Evolutionary conservation across 305 asterid genomes (phyloP).

Genomic region (Coffea humblotiana): DNA sequence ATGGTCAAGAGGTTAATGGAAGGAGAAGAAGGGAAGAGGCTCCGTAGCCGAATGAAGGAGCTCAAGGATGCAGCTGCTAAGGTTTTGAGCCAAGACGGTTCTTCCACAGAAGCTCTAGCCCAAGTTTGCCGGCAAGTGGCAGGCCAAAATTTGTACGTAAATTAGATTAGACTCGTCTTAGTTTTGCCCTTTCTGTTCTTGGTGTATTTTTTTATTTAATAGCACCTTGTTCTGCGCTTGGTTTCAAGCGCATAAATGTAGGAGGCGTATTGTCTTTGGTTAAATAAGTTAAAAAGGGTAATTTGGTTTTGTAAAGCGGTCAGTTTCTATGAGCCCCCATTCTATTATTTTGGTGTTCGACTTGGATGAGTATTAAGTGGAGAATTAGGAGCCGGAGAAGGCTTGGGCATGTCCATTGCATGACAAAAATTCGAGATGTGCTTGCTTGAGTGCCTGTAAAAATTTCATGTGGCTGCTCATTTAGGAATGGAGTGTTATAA

Average conservation of each 20-base stretch:
- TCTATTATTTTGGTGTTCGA: not conserved
- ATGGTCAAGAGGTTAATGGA: slow-evolving; percentile 61
- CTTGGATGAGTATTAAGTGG: too few relatives aligned
- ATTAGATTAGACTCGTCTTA: not conserved
- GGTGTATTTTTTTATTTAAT: not conserved
- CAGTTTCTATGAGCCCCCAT: not conserved
- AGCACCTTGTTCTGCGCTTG: not conserved
- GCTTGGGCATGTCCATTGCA: not conserved
- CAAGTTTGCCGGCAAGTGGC: slow-evolving; percentile 54
- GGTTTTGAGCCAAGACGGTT: slow-evolving; percentile 44
- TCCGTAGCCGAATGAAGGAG: slow-evolving; percentile 48
- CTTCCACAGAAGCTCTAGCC: slow-evolving; percentile 45
- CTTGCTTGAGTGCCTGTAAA: not conserved
- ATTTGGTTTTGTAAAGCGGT: not conserved
- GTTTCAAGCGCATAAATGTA: not conserved
- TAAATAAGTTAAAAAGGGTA: not conserved
- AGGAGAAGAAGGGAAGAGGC: slow-evolving; percentile 71
- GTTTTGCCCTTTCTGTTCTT: not conserved
- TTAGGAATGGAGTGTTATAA: not conserved
- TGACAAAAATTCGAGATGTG: not conserved
- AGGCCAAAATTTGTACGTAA: slow-evolving; percentile 8
- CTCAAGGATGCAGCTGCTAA: slow-evolving; percentile 52
- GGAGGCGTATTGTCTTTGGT: not conserved
- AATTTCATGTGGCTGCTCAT: not conserved
- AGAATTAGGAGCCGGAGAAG: not conserved